Evolutionary conservation across 805 yeast species (phyloP).

Genomic region (Myxozyma lipomycoides): DNA sequence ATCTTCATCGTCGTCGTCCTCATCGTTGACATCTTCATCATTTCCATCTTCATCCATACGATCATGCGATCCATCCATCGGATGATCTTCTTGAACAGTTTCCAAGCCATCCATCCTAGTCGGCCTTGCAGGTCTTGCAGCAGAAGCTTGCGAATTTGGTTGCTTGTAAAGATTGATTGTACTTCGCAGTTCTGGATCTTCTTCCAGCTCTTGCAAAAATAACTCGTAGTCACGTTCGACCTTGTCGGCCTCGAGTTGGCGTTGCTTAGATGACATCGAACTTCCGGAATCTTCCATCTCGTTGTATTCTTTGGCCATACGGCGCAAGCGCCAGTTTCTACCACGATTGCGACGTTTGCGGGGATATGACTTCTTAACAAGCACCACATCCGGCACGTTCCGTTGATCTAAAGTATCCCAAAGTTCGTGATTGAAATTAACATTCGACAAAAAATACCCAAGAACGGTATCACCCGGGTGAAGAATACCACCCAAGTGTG

Average conservation of each 20-base stretch:
- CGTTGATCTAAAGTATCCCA: constrained; percentile 67
- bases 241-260: constrained; percentile 80
- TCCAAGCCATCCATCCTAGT: constrained; percentile 12
- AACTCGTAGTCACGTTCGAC: constrained; percentile 93
- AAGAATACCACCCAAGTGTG: constrained; percentile 89
- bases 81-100: constrained; percentile 13
- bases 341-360: constrained; percentile 71
- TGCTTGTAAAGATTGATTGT: constrained; percentile 85
- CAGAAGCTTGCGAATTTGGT: constrained; percentile 29
- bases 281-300: constrained; percentile 62
- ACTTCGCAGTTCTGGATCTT: constrained; percentile 90
- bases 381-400: constrained; percentile 75
- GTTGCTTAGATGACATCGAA: constrained; percentile 40
- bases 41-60: constrained; percentile 19
- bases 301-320: constrained; percentile 95
- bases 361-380: constrained; percentile 84
- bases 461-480: constrained; percentile 95
- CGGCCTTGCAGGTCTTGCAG: constrained; percentile 12
- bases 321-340: constrained; percentile 87
- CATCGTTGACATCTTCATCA: constrained; percentile 16
- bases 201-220: constrained; percentile 96
- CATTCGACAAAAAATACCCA: constrained; percentile 82
- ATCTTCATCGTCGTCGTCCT: constrained; percentile 28
- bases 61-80: constrained; percentile 24
- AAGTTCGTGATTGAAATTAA: constrained; percentile 83